Evolutionary conservation across 176 grass and related monocot species (phyloP).

Genomic region (Olyra latifolia): DNA sequence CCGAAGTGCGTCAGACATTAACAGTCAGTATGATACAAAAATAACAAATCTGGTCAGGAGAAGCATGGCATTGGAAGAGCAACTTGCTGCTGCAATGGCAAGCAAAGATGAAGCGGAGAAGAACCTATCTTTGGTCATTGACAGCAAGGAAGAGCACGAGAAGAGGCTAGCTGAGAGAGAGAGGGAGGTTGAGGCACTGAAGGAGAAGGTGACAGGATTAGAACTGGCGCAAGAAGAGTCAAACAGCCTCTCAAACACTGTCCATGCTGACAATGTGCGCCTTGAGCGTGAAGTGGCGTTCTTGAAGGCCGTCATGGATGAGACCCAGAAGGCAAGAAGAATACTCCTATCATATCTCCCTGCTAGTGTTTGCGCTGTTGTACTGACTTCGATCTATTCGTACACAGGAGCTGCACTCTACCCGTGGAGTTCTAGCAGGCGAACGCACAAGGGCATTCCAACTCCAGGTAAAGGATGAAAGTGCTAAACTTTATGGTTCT

Average conservation of each 20-base stretch:
- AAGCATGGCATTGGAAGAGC: conserved; percentile 61
- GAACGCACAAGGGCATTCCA: conserved; percentile 78
- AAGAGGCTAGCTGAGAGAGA: conserved; percentile 64
- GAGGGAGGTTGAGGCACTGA: conserved; percentile 60
- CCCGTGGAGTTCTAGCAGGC: conserved; percentile 71
- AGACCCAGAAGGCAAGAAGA: conserved; percentile 78
- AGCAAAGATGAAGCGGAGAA: conserved; percentile 72
- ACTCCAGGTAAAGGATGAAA: conserved; percentile 63
- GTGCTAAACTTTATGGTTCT: not conserved
- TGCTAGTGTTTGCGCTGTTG: not conserved
- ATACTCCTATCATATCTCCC: not conserved
- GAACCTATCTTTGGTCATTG: conserved; percentile 63
- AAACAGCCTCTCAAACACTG: conserved; percentile 72
- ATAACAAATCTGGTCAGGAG: conserved; percentile 55
- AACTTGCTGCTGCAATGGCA: conserved; percentile 44
- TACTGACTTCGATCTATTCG: not conserved
- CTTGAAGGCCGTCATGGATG: conserved; percentile 86
- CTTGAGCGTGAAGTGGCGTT: conserved; percentile 93
- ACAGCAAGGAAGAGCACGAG: conserved; percentile 66
- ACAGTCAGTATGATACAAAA: conserved; percentile 62
- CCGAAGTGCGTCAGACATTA: conserved; percentile 59
- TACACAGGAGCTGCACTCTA: conserved; percentile 74
- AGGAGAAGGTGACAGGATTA: conserved; percentile 71
- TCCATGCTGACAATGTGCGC: conserved; percentile 83
- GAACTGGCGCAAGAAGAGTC: conserved; percentile 91